Percentiles rank a stretch among this genome's conserved stretches.
phyloP scores from a whole-genome alignment of 768 basidiomycete species.

The Amanita rubescens region DNA sequence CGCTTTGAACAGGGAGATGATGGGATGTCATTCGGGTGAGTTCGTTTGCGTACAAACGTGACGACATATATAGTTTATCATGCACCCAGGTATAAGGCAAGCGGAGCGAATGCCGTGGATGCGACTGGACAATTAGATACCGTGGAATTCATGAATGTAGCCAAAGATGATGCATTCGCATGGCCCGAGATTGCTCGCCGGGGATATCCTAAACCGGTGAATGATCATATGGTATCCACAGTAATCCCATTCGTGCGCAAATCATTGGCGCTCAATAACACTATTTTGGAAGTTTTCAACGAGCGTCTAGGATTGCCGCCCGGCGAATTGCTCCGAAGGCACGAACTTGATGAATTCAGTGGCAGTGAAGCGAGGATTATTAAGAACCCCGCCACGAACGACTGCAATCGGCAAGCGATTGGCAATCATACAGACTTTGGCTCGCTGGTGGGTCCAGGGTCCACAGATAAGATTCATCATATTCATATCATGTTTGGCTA shows the following conservation, averaged over 20 bases:
- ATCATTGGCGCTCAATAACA: slow-evolving; percentile 48
- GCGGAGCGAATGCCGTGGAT: slow-evolving; percentile 56
- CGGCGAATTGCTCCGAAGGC: slow-evolving; percentile 37
- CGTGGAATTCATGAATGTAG: slow-evolving; percentile 57
- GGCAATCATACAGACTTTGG: slow-evolving; percentile 71
- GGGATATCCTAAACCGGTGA: slow-evolving; percentile 48
- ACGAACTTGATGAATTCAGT: slow-evolving; percentile 38
- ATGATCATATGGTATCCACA: slow-evolving; percentile 39
- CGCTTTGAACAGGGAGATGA: slow-evolving; percentile 49
- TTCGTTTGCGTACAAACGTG: slow-evolving; percentile 12
- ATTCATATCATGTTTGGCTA: slow-evolving; percentile 25
- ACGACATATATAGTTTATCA: not conserved
- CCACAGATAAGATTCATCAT: slow-evolving; percentile 15
- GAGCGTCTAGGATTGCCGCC: slow-evolving; percentile 44
- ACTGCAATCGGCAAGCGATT: slow-evolving; percentile 34
- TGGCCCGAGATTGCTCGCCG: slow-evolving; percentile 48
- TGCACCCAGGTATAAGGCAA: slow-evolving; percentile 46
- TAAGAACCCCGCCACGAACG: slow-evolving; percentile 35
- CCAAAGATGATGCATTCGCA: slow-evolving; percentile 61
- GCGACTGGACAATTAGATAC: slow-evolving; percentile 48
- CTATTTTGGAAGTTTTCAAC: slow-evolving; percentile 49
- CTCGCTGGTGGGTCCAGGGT: slow-evolving; percentile 40
- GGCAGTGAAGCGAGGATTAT: slow-evolving; percentile 53
- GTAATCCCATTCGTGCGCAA: slow-evolving; percentile 51
- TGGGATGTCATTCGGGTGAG: slow-evolving; percentile 32